Percentiles rank a stretch among this genome's conserved stretches.
phyloP scores from a whole-genome alignment of 73 alveolate species.

The Tetrahymena elliotti region DNA sequence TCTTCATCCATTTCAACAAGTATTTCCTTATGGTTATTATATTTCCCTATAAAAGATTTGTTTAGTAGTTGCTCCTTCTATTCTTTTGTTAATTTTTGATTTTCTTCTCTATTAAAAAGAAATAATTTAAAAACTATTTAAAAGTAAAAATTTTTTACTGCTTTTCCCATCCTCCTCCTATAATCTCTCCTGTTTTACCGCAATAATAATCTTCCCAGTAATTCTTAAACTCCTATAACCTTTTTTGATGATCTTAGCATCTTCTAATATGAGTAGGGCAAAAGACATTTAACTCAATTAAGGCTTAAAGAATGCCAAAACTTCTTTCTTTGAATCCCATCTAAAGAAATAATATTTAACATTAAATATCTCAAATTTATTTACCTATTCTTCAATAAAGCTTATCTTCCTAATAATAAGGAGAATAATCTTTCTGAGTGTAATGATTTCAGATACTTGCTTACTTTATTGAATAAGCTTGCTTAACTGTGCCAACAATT shows the following conservation, averaged over 20 bases:
- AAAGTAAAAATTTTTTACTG: not conserved
- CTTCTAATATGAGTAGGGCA: not conserved
- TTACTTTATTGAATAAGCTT: not conserved
- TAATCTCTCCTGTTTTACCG: not conserved
- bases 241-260: not conserved
- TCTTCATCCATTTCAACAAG: not conserved
- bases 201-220: not conserved
- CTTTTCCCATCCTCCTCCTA: not conserved
- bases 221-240: not conserved
- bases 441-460: not conserved
- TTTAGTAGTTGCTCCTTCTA: not conserved
- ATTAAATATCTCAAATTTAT: not conserved
- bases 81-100: not conserved
- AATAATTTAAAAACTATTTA: not conserved
- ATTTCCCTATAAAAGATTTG: not conserved
- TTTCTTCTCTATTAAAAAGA: not conserved
- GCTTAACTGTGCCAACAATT: not conserved
- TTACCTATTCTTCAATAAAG: not conserved
- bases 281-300: not conserved
- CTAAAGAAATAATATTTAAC: not conserved
- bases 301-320: not conserved
- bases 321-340: not conserved
- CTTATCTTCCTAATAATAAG: not conserved
- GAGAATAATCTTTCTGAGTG: not conserved
- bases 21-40: not conserved